Evolutionary conservation across 2,329 filamentous ascomycete species (phyloP), one percentile per base, ranked within the genome.

Genomic region (Herpotrichia juniperi): DNA sequence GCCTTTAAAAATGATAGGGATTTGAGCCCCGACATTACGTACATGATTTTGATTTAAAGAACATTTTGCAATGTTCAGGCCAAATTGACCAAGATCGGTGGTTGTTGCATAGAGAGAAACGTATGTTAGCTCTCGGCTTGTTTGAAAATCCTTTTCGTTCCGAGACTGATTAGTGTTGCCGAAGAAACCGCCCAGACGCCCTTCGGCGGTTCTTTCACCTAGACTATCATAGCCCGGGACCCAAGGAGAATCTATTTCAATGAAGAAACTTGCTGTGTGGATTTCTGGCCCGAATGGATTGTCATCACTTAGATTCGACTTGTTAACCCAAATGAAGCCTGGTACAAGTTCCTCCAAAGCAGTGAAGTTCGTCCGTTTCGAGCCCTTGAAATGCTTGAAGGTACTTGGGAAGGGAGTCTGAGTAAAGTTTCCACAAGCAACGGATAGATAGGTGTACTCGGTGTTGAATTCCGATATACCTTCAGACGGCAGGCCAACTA

Each of bases 381-480:
- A 5, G 4, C 5, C 11, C 12, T 34, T n/a, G 2, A 34, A 46
- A 46, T 16, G 24, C 28, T 7, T 21, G 16, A 9, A 19, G 8
- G 40, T 26, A 39, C 47, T 47, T 5, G 49, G 58, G 28, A 54
- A 61, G 2, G 47, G 53, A 10, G 14, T 34, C 44, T 57, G 59
- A 10, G 21, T 32, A 39, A 66, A 64, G 2, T 3, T 12, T 3
- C 32, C 28, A 26, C 66, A 69, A 0, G 58, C 17, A 0, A 66
- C 56, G 10, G 53, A 24, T 1, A 72, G 46, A 26, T 73, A 66
- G 0, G 54, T 59, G 0, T 46, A 55, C 12, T 71, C 59, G 1
- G 72, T 8, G 1, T 16, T 63, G 46, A 71, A 68, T 1, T 48
- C 64, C 0, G 54, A 45, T 0, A 42, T 43, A 1, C 14, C 21